These are phyloP conservation scores for Salix purpurea DNA, from an alignment of 345 rosid species.

Conservation along the genomic window DNA sequence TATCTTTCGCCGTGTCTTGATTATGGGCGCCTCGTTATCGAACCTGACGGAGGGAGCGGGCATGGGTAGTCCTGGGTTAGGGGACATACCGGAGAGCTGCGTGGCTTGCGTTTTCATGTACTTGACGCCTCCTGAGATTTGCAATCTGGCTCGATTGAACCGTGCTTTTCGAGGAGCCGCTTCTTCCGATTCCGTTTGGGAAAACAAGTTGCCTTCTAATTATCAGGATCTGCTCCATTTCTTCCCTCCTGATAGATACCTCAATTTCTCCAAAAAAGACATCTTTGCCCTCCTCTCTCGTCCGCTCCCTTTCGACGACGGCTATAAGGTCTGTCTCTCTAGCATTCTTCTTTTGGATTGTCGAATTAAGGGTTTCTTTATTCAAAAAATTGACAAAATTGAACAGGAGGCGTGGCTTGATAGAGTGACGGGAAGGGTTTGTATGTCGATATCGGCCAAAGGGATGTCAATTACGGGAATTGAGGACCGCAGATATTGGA, in stretches of 20 bases:
- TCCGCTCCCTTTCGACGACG: slow-evolving; percentile 67
- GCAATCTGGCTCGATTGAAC: slow-evolving; percentile 82
- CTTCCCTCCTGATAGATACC: slow-evolving; percentile 68
- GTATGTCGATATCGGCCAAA: slow-evolving; percentile 81
- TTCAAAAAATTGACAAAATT: neutral
- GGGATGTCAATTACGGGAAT: slow-evolving; percentile 93
- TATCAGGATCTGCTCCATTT: slow-evolving; percentile 80
- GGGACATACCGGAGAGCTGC: slow-evolving; percentile 93
- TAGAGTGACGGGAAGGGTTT: slow-evolving; percentile 77
- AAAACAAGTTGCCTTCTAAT: slow-evolving; percentile 68
- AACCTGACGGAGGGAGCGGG: slow-evolving; percentile 56
- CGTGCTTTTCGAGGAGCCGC: slow-evolving; percentile 85
- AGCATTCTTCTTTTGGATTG: neutral
- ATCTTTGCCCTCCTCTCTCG: slow-evolving; percentile 83
- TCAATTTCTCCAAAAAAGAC: slow-evolving; percentile 60
- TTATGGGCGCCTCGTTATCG: slow-evolving; percentile 87
- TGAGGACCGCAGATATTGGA: slow-evolving; percentile 95
- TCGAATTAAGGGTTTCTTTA: slow-evolving; percentile 1
- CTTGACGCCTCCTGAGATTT: slow-evolving; percentile 94
- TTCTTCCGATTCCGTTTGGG: slow-evolving; percentile 91
- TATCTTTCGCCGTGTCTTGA: too few species aligned
- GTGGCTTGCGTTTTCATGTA: slow-evolving; percentile 80
- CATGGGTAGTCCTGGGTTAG: slow-evolving; percentile 56
- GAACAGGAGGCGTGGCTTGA: slow-evolving; percentile 88
- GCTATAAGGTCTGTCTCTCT: slow-evolving; percentile 49